phyloP scores from a whole-genome alignment of 192 early-diverging fungal genomes.

The Backusella liffmaniae region DNA sequence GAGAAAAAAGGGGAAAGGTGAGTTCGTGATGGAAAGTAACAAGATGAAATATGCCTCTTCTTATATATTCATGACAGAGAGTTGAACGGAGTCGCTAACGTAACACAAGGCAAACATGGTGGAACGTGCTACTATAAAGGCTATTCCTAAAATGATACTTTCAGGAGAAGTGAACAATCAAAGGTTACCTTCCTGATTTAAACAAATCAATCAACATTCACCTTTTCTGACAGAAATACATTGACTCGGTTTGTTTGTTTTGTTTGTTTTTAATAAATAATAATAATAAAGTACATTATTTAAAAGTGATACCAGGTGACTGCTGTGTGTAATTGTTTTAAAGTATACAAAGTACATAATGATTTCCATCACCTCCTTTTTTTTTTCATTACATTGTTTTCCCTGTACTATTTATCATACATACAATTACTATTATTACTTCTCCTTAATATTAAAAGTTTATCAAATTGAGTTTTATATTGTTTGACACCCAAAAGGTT shows the following conservation, averaged over 20 bases:
- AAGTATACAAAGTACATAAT: background rate
- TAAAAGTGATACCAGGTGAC: background rate
- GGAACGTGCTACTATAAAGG: background rate
- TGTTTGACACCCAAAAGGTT: background rate
- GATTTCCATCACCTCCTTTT: background rate
- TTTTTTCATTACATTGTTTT: background rate
- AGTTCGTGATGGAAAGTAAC: background rate
- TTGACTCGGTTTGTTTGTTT: background rate
- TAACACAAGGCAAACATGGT: background rate
- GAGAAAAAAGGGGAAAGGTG: background rate
- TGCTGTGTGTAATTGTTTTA: background rate
- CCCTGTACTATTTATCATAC: background rate
- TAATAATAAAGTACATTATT: background rate
- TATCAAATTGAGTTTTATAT: background rate
- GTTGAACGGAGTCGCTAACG: background rate
- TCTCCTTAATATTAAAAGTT: background rate
- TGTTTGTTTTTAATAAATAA: background rate
- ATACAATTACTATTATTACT: background rate
- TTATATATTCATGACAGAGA: background rate
- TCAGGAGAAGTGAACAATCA: background rate
- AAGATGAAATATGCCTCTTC: background rate
- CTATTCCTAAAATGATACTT: background rate
- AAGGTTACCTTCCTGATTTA: background rate
- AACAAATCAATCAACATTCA: background rate
- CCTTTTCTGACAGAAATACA: background rate